A percentile compares a stretch with the other conserved stretches of the same genome.
Evolutionary conservation across 768 basidiomycete genomes (phyloP).

Genomic region (Suillus luteus): DNA sequence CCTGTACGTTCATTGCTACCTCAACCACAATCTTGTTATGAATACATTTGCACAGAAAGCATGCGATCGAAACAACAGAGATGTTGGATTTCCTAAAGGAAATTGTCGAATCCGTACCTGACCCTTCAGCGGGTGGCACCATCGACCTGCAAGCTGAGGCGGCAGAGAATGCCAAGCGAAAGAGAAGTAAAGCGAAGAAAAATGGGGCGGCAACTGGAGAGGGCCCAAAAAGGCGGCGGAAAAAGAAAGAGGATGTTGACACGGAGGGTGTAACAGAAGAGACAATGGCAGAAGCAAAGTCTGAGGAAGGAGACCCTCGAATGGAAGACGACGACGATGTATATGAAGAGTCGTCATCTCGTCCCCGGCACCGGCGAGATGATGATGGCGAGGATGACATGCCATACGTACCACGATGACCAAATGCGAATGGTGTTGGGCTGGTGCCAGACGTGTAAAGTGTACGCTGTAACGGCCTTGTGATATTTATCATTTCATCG

Average conservation of each 20-base stretch:
- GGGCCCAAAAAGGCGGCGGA: conserved; percentile 49
- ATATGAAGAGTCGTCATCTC: conserved; percentile 39
- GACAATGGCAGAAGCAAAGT: conserved; percentile 38
- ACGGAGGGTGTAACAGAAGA: conserved; percentile 37
- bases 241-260: conserved; percentile 46
- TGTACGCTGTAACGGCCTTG: conserved; percentile 5
- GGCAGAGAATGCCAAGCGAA: conserved; percentile 56
- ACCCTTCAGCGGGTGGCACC: conserved; percentile 84
- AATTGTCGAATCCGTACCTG: conserved; percentile 81
- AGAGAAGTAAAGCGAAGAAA: conserved; percentile 57
- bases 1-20: conserved; percentile 59
- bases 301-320: conserved; percentile 38
- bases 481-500: conserved; percentile 1
- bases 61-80: conserved; percentile 83
- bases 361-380: conserved; percentile 43
- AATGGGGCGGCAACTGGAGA: conserved; percentile 41
- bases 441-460: background rate
- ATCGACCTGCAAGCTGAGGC: conserved; percentile 69
- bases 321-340: conserved; percentile 47
- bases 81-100: conserved; percentile 95
- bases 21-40: conserved; percentile 10
- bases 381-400: conserved; percentile 38
- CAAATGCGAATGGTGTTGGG: background rate
- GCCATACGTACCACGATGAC: conserved; percentile 43
- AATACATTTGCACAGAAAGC: conserved; percentile 61